These are phyloP conservation scores for Cyclotella atomus DNA, from an alignment of 108 stramenopile species.

Conservation along the genomic window DNA sequence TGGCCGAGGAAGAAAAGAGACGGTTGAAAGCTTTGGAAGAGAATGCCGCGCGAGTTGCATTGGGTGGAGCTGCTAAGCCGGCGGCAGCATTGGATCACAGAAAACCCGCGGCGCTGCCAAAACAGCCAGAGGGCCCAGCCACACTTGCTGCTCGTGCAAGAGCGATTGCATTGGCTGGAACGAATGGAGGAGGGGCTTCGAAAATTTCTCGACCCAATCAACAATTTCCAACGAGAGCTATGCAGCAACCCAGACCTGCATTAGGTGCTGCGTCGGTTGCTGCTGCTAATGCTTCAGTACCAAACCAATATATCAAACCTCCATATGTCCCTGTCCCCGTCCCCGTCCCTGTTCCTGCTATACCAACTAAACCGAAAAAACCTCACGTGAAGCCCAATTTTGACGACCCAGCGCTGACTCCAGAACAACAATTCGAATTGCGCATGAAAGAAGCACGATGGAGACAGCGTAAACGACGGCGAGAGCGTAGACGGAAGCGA, in stretches of 20 bases:
- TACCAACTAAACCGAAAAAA: slow-evolving; percentile 27
- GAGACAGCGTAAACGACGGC: slow-evolving; percentile 48
- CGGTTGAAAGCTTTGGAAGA: slow-evolving; percentile 31
- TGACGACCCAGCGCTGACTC: slow-evolving; percentile 31
- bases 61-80: slow-evolving; percentile 19
- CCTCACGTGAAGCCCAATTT: slow-evolving; percentile 37
- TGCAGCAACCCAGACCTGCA: slow-evolving; percentile 1
- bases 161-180: slow-evolving; percentile 18
- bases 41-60: slow-evolving; percentile 34
- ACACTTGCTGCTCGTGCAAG: slow-evolving; percentile 36
- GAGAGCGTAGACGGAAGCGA: slow-evolving; percentile 34
- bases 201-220: slow-evolving; percentile 19
- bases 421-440: slow-evolving; percentile 21
- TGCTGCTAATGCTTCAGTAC: not conserved
- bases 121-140: slow-evolving; percentile 31
- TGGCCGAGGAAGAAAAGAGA: slow-evolving; percentile 42
- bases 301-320: too few species aligned
- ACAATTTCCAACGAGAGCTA: slow-evolving; percentile 2
- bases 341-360: not conserved
- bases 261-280: slow-evolving; percentile 1
- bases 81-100: slow-evolving; percentile 7
- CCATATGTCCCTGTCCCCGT: too few species aligned
- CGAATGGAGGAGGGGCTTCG: not conserved
- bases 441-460: slow-evolving; percentile 42
- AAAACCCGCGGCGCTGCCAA: slow-evolving; percentile 20